Base-by-base conservation (phyloP, 495 filamentous ascomycete species). In the Aspergillus heteromorphus region DNA sequence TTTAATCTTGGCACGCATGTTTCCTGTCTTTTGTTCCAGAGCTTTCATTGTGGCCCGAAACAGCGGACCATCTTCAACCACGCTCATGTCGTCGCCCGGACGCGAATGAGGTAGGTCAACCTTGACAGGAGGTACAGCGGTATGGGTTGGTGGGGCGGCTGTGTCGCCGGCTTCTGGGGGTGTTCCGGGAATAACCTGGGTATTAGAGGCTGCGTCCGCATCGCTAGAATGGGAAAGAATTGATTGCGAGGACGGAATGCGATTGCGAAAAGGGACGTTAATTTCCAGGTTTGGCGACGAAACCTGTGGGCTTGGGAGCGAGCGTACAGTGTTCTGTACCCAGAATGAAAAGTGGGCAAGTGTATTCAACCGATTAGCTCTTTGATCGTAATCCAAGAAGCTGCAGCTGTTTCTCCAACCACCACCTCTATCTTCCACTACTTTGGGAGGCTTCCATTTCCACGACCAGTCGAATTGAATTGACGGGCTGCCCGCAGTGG, bases 21-120 rank as follows among this genome's bases (percentile, higher is more conserved):
- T 95, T n/a, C 90, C 89, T 0, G 92, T 98, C 76, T 96, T 97
- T 61, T 92, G 91, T 66, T 99, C 93, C 30, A 97, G 72, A 1
- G 91, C 87, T 66, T 97, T 97, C 81, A 99, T 95, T 0, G 92
- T 97, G 9, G 93, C 93, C 54, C 93, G 83, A 71, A 99, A 99
- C 8, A 99, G 73, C 0, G 93, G 93, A 5, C 93, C 95, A 77
- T 99, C 93, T 59, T 97, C 93, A 16, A 85, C 83, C 14, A 83
- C 82, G 57, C 87, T 87, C 72, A 93, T 83, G 64, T 96, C 92
- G 36, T 97, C 93, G 13, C 84, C 87, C 1, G 91, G 91, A 29
- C 89, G 83, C 45, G 88, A 88, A 64, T 88, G 92, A 23, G 88
- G 80, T 6, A 98, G 80, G 62, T 96, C 95, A 31, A 97, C 85